Percentiles rank a stretch among this genome's conserved stretches.
These are phyloP conservation scores for Septoria petroselini DNA, from an alignment of 2,329 filamentous ascomycete species.

Conservation along the genomic window DNA sequence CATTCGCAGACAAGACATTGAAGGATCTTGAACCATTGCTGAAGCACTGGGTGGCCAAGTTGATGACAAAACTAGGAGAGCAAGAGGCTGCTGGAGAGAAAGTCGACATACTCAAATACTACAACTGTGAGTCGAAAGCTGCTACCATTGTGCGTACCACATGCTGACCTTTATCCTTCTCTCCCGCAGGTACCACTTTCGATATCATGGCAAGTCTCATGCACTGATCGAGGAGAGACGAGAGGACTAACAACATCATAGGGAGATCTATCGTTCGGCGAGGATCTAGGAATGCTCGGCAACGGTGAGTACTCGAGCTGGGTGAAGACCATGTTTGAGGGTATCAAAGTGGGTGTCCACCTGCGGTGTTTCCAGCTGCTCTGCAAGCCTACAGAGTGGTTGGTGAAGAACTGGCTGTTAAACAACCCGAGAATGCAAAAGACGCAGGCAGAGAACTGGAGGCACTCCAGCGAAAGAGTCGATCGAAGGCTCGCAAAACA, in stretches of 20 bases:
- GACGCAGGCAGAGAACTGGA: conserved; percentile 23
- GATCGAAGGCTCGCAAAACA: conserved; percentile 28
- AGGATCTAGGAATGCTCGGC: conserved; percentile 30
- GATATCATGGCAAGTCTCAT: conserved; percentile 30
- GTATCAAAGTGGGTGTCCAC: conserved; percentile 21
- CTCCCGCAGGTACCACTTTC: conserved; percentile 19
- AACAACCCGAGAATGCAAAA: conserved; percentile 21
- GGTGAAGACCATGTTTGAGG: conserved; percentile 27
- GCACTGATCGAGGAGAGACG: not conserved
- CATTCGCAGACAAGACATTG: conserved; percentile 31
- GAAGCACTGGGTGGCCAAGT: conserved; percentile 24
- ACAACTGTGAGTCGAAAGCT: conserved; percentile 17
- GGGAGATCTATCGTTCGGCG: conserved; percentile 32
- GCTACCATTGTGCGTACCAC: not conserved
- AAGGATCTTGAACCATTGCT: conserved; percentile 31
- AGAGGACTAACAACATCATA: not conserved
- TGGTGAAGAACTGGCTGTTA: conserved; percentile 17
- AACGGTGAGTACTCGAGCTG: conserved; percentile 24
- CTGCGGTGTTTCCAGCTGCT: conserved; percentile 15
- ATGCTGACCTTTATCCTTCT: not conserved
- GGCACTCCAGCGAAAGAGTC: conserved; percentile 27
- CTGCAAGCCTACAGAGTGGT: conserved; percentile 7
- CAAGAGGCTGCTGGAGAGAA: conserved; percentile 10
- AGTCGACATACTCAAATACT: conserved; percentile 30
- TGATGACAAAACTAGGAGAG: conserved; percentile 24